Base-by-base conservation (phyloP, 768 basidiomycete genomes). In the Suillus paluster region DNA sequence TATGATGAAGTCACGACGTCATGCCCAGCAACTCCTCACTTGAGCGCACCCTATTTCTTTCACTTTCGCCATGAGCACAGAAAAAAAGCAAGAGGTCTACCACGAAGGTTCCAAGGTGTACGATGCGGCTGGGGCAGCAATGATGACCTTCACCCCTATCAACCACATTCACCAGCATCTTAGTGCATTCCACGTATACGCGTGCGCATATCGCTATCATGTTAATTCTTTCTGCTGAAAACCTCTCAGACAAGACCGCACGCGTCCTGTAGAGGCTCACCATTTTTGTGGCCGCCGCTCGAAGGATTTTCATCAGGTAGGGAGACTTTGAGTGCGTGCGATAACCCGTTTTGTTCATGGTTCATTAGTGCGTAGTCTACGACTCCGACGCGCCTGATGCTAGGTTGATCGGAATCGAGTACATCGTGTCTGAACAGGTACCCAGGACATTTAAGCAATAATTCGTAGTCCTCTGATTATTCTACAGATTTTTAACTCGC, bases 391-490 rank as follows among this genome's bases (percentile, higher is more conserved):
- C 73, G 42, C 73, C 77, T 15, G 73, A 78, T 44, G 83, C 84
- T 5, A 75, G 80, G 45, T 70, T 85, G 53, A 83, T 86, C 57
- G 84, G 83, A 23, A 80, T 86, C 46, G 84, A 84, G 67, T 86
- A 86, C 63, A 77, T 84, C 58, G 72, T 84, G 15, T 74, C 77
- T 9, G 81, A 82, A 53, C 73, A 80, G 61, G 72, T 76, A 3
- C 39, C 61, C 55, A 62, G 41, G 52, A 19, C 52, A 45, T 30
- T 44, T 10, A 27, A n/a, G 34, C 53, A 38, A 38, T 9, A 2
- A 19, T 49, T 36, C 19, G 17, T 52, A 41, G 4, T 12, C 8
- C n/a, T 25, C 41, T 68, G 33, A 63, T 45, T 46, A 21, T n/a
- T 33, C 8, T 15, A 1, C 39, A 76, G 75, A 60, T 74, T 17